Percentiles rank a stretch among this genome's conserved stretches.
These are phyloP conservation scores for Avena atlantica DNA, from an alignment of 176 grass and related monocot species.

Conservation along the genomic window DNA sequence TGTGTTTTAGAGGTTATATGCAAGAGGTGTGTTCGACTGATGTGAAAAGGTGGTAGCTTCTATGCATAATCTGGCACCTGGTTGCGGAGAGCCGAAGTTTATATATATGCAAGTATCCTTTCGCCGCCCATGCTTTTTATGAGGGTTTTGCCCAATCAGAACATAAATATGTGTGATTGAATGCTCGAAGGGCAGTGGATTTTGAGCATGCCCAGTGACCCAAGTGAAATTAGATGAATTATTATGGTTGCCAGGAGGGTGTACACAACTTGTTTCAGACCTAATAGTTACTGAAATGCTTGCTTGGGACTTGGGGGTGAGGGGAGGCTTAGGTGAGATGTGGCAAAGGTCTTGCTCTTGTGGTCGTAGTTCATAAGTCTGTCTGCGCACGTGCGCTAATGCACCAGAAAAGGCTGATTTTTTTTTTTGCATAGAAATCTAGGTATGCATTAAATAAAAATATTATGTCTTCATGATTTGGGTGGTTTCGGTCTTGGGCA, in stretches of 20 bases:
- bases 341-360: background rate
- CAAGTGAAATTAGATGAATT: slow-evolving; percentile 29
- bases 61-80: background rate
- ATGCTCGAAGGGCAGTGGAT: background rate
- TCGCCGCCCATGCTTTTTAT: background rate
- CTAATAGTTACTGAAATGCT: background rate
- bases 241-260: background rate
- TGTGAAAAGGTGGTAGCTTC: background rate
- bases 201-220: background rate
- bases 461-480: background rate
- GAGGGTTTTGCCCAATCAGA: slow-evolving; percentile 22
- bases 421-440: background rate
- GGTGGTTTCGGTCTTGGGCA: background rate
- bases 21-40: background rate
- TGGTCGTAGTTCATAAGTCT: background rate
- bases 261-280: background rate
- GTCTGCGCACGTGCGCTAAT: background rate
- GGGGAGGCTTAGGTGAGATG: background rate
- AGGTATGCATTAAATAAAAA: slow-evolving; percentile 18
- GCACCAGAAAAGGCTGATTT: background rate
- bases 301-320: background rate
- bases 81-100: background rate
- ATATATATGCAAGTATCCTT: no score
- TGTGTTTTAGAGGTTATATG: slow-evolving; percentile 10
- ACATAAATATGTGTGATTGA: background rate